Evolutionary conservation across 148 eudicot species (phyloP).

Genomic region (Drosera capensis): DNA sequence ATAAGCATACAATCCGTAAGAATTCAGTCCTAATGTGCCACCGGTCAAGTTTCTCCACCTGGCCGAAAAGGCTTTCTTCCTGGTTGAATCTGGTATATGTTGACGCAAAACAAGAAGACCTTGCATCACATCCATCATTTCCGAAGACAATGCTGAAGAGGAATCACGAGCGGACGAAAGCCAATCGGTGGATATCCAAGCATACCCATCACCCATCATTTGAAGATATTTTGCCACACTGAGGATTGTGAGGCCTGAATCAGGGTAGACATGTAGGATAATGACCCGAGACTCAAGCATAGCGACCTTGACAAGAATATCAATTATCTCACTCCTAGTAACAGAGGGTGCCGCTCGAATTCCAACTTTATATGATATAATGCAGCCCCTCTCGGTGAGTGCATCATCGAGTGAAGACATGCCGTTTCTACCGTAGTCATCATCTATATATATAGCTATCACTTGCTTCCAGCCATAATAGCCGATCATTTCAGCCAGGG

Average conservation of each 20-base stretch:
- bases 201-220: conserved; percentile 81
- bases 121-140: conserved; percentile 40
- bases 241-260: conserved; percentile 44
- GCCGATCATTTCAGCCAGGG: conserved; percentile 61
- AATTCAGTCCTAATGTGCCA: conserved; percentile 55
- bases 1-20: conserved; percentile 82
- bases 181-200: conserved; percentile 92
- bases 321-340: conserved; percentile 47
- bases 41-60: conserved; percentile 45
- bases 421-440: conserved; percentile 90
- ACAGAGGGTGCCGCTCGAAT: conserved; percentile 36
- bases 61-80: conserved; percentile 30
- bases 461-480: conserved; percentile 69
- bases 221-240: conserved; percentile 60
- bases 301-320: conserved; percentile 60
- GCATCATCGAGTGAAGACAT: conserved; percentile 63
- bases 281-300: conserved; percentile 62
- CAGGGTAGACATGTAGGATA: conserved; percentile 57
- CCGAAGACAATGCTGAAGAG: conserved; percentile 29
- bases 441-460: conserved; percentile 54
- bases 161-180: conserved; percentile 67
- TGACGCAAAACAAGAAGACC: conserved; percentile 70
- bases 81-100: conserved; percentile 47
- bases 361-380: conserved; percentile 56
- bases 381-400: conserved; percentile 56